Evolutionary conservation across 2,329 filamentous ascomycete genomes (phyloP).

Genomic region (Colletotrichum truncatum): DNA sequence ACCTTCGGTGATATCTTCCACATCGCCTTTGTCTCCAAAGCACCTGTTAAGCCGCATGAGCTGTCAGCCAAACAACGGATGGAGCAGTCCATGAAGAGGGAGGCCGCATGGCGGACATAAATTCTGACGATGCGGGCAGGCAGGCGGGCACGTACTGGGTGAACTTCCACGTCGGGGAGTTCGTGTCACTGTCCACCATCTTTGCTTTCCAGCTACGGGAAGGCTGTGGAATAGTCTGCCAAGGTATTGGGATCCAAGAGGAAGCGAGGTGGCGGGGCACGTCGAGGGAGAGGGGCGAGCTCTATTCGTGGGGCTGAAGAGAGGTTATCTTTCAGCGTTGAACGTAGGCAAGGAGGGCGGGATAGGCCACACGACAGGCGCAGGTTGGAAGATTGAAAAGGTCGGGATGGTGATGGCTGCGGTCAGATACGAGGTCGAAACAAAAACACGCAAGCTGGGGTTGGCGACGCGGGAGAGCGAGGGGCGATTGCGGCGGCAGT

Average conservation of each 20-base stretch:
- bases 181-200: conserved; percentile 97
- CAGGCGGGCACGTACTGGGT: conserved; percentile 80
- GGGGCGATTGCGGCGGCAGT: conserved; percentile 2
- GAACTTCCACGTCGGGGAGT: conserved; percentile 99
- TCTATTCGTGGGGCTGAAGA: not conserved
- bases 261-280: conserved; percentile 19
- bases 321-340: conserved; percentile 12
- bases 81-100: not conserved
- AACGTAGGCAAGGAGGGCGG: not conserved
- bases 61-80: conserved; percentile 29
- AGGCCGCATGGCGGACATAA: not conserved
- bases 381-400: not conserved
- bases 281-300: conserved; percentile 6
- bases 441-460: conserved; percentile 18
- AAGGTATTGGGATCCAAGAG: not conserved
- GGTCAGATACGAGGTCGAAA: not conserved
- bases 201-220: conserved; percentile 52
- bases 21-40: conserved; percentile 99
- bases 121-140: not conserved
- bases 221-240: not conserved
- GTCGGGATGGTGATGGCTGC: not conserved
- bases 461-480: conserved; percentile 5
- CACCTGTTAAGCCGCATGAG: conserved; percentile 69
- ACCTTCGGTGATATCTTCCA: conserved; percentile 99
- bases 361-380: conserved; percentile 11